Base-by-base conservation (phyloP, 1,284 basidiomycete genomes). In the Ustanciosporium gigantosporum region DNA sequence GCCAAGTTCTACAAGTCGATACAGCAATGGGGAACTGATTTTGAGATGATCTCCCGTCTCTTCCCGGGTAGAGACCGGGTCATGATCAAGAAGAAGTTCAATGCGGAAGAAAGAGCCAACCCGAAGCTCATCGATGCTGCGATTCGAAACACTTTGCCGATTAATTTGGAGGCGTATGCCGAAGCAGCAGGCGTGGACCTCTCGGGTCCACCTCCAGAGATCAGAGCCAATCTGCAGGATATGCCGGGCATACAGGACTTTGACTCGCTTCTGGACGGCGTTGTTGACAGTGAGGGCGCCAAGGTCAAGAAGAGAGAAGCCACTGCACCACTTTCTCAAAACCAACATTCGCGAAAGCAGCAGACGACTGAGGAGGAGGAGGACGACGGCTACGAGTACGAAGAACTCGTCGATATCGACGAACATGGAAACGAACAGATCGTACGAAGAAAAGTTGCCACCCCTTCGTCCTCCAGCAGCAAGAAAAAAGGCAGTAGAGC, bases 31-130 rank as follows among this genome's bases (percentile, higher is more conserved):
- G 90, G 90, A 25, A 89, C 91, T 74, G 91, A 93, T 66, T 93
- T 92, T 71, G 90, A 93, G 74, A 84, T 93, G 49, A 91, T 93
- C 47, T 88, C 90, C 2, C 86, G 87, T 56, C 82, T 91, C 9
- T 83, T 93, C 25, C 89, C 90, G 22, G 87, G 87, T 15, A 86
- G 91, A n/a, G 88, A 89, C 70, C 83, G 91, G 15, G 88, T 87
- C 66, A 86, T 89, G 36, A 91, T 91, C 79, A 91, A 91, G 79
- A 87, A 88, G 70, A 94, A 94, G 77, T 93, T 90, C 81, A 90
- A 88, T 68, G 82, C 85, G 0, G 90, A 93, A 77, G 91, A 93
- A 75, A 88, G 85, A 79, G 85, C 83, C 69, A 87, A 91, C 71
- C 82, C 86, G 5, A 44, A 56, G 36, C 44, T 65, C 31, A 41